A percentile compares a stretch with the other conserved stretches of the same genome.
These are phyloP conservation scores for Lichenothelia convexa DNA, from an alignment of 495 filamentous ascomycete species.

Conservation along the genomic window DNA sequence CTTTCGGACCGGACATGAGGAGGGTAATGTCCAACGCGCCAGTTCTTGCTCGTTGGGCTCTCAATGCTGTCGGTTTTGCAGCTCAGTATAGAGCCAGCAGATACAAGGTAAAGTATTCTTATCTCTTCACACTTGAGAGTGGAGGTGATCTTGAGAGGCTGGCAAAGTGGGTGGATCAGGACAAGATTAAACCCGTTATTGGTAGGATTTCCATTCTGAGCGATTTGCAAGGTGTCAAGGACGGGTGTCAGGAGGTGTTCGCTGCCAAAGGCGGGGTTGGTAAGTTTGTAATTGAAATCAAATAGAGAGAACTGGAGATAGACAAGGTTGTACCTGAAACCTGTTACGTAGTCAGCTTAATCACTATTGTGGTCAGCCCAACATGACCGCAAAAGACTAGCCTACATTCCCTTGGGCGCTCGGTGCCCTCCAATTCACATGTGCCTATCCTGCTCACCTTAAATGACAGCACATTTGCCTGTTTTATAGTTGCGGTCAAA, in stretches of 20 bases:
- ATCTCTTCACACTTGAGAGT: conserved; percentile 21
- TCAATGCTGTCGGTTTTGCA: conserved; percentile 22
- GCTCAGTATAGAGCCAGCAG: conserved; percentile 14
- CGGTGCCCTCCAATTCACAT: background rate
- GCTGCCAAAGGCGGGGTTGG: conserved; percentile 36
- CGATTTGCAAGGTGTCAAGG: conserved; percentile 28
- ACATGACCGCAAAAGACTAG: background rate
- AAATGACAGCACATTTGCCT: background rate
- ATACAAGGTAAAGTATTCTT: conserved; percentile 24
- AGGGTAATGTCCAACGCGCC: conserved; percentile 19
- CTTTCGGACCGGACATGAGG: conserved; percentile 20
- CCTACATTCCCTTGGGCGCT: background rate
- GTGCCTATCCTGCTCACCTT: background rate
- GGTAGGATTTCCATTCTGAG: conserved; percentile 23
- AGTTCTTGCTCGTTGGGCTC: conserved; percentile 15
- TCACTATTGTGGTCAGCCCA: background rate
- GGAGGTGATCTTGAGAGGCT: conserved; percentile 27
- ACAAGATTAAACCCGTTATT: conserved; percentile 28
- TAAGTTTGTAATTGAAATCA: conserved; percentile 32
- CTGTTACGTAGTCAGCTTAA: background rate
- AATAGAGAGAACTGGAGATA: background rate
- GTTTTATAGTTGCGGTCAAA: background rate
- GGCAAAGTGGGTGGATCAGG: conserved; percentile 24
- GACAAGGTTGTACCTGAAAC: background rate
- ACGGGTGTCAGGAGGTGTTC: conserved; percentile 28